Conservation (phyloP, 768 basidiomycete genomes). For the Sistotremastrum niveocremeum region DNA sequence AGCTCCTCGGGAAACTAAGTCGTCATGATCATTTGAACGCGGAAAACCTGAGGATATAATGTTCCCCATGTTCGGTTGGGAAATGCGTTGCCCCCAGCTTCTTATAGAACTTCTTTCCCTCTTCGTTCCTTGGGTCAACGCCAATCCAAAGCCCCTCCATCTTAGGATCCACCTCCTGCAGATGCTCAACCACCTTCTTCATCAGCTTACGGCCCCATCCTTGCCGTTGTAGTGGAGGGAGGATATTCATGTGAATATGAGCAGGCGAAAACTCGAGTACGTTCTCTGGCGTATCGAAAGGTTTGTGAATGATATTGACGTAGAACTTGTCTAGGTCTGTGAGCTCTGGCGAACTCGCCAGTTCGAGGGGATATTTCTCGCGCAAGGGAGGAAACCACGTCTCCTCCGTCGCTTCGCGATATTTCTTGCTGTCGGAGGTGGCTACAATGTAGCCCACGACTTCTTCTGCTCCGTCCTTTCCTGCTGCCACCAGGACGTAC, state of each 20-base stretch:
- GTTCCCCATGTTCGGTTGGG: no score
- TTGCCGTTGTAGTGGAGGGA: constrained; percentile 49
- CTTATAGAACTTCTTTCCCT: constrained; percentile 48
- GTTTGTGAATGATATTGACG: constrained; percentile 22
- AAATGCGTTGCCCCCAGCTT: constrained; percentile 26
- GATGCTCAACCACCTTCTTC: constrained; percentile 34
- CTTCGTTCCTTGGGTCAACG: constrained; percentile 47
- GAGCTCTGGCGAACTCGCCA: constrained; percentile 6
- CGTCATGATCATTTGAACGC: no score
- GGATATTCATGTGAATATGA: constrained; percentile 63
- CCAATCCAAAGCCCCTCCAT: constrained; percentile 53
- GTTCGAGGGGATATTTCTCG: constrained; percentile 36
- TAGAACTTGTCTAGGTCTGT: constrained; percentile 27
- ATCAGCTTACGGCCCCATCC: constrained; percentile 65
- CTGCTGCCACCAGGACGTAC: constrained; percentile 43
- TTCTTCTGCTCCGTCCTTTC: constrained; percentile 24
- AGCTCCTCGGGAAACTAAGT: no score
- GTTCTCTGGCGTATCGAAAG: constrained; percentile 31
- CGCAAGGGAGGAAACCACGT: constrained; percentile 58
- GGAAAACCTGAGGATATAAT: no score
- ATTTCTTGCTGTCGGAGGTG: constrained; percentile 51
- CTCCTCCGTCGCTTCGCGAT: constrained; percentile 37
- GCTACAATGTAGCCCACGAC: constrained; percentile 66
- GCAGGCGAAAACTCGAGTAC: constrained; percentile 54
- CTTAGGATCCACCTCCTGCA: constrained; percentile 31